Evolutionary conservation across 768 basidiomycete species (phyloP).

Genomic region (Cystobasidium onofrii): DNA sequence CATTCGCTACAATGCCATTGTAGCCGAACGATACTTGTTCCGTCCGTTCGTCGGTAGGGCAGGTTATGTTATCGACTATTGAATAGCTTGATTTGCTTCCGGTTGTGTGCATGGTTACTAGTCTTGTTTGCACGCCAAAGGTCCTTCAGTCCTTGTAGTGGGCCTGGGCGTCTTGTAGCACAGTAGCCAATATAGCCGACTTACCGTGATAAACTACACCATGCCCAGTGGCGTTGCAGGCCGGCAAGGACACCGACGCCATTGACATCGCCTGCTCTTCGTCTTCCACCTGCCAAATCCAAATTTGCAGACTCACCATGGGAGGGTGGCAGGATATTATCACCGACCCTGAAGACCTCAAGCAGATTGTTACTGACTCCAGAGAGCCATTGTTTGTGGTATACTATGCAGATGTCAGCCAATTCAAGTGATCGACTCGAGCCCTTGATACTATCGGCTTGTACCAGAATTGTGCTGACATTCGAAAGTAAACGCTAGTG

Average conservation of each 20-base stretch:
- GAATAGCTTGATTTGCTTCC: neutral
- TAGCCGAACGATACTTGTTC: neutral
- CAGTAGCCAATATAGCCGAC: no score
- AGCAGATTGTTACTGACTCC: neutral
- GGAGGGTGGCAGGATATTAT: neutral
- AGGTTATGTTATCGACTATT: neutral
- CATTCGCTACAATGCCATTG: neutral
- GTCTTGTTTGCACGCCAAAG: no score
- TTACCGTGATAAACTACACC: no score
- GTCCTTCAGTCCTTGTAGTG: no score
- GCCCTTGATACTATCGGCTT: neutral
- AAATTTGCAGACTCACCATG: neutral
- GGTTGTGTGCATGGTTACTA: no score
- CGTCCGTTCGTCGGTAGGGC: neutral
- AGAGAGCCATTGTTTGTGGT: neutral
- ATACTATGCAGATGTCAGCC: neutral
- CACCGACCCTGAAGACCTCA: neutral
- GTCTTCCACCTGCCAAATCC: neutral
- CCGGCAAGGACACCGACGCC: no score
- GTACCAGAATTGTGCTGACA: no score
- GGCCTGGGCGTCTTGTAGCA: no score
- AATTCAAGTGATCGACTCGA: neutral
- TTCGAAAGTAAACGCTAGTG: no score
- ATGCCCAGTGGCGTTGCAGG: no score
- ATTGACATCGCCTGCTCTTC: no score